Evolutionary conservation across 768 basidiomycete genomes (phyloP), one percentile per base, ranked within the genome.

Genomic region (Russula griseocarnosa): DNA sequence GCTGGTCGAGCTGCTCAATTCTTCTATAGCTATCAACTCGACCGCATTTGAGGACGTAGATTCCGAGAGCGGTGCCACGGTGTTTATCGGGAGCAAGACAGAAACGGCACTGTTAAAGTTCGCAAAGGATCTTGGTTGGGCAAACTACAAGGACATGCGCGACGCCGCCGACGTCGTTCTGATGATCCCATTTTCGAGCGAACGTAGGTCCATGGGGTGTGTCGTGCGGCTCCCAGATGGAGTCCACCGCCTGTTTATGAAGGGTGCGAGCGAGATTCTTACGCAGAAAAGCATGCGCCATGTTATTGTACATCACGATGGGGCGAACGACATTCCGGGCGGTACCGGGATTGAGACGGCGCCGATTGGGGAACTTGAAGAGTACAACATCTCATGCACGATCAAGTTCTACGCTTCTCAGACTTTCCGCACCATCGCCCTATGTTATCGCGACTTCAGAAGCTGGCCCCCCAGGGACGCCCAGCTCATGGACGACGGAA

Each of bases 331-430:
- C 1, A 65, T 69, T 28, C 73, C 71, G 0, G 56, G 58, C 20
- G 50, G 57, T 14, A 69, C 70, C 32, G 71, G 68, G 13, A 74
- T 95, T 51, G 81, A 86, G 71, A 85, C 83, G 2, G 76, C 72
- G 62, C 74, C 74, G 1, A 92, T 98, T 62, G 86, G 85, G 69
- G 78, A 82, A 10, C 76, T 86, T n/a, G 85, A 87, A 16, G 79
- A 79, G 63, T 87, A 89, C 71, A 98, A 98, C 72, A 92, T 98
- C 73, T 83, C 81, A 30, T 83, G 92, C 52, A 98, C 96, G 16
- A 98, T 95, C 75, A 95, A 96, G 68, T 96, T 97, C 76, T 98
- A 99, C 74, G 95, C 95, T 70, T 95, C 95, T 74, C 96, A 98
- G 77, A 90, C 86, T 14, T 85, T 98, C 10, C 86, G 96, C 55